Evolutionary conservation across 495 filamentous ascomycete species (phyloP).

Genomic region (Friedmanniomyces endolithicus): DNA sequence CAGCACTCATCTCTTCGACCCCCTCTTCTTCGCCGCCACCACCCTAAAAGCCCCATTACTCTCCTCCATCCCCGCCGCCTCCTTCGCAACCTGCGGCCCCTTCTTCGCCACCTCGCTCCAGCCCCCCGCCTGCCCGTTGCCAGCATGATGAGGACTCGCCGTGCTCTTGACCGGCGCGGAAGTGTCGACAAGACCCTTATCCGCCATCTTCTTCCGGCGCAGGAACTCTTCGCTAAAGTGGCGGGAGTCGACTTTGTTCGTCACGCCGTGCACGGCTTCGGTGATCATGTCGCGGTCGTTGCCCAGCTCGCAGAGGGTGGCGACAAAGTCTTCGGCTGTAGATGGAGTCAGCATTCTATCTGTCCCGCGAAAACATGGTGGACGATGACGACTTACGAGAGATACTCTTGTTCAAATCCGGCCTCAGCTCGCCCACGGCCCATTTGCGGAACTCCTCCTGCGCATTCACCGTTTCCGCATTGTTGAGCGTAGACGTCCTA

Average conservation of each 20-base stretch:
- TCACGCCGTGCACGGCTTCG: slow-evolving; percentile 75
- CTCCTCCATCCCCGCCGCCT: slow-evolving; percentile 69
- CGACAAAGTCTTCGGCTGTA: slow-evolving; percentile 70
- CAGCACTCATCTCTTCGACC: slow-evolving; percentile 31
- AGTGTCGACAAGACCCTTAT: slow-evolving; percentile 66
- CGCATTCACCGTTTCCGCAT: slow-evolving; percentile 42
- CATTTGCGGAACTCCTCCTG: slow-evolving; percentile 89
- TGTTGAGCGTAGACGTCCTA: slow-evolving; percentile 31
- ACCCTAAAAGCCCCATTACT: slow-evolving; percentile 55
- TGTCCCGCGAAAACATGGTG: neutral
- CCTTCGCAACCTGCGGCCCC: slow-evolving; percentile 37
- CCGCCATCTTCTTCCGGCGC: slow-evolving; percentile 78
- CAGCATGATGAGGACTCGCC: slow-evolving; percentile 25
- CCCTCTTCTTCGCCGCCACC: slow-evolving; percentile 86
- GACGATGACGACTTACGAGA: slow-evolving; percentile 35
- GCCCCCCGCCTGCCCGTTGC: slow-evolving; percentile 47
- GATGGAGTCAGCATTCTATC: slow-evolving; percentile 21
- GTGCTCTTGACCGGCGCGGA: slow-evolving; percentile 14
- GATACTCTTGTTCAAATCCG: slow-evolving; percentile 48
- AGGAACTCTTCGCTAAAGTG: slow-evolving; percentile 93
- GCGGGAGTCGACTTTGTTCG: slow-evolving; percentile 74
- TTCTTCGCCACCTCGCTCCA: slow-evolving; percentile 99
- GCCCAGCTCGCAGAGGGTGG: slow-evolving; percentile 59
- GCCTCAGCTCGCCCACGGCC: slow-evolving; percentile 60
- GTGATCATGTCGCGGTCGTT: slow-evolving; percentile 68